phyloP scores from a whole-genome alignment of 371 early-diverging fungal species.

The Parasitella parasitica region DNA sequence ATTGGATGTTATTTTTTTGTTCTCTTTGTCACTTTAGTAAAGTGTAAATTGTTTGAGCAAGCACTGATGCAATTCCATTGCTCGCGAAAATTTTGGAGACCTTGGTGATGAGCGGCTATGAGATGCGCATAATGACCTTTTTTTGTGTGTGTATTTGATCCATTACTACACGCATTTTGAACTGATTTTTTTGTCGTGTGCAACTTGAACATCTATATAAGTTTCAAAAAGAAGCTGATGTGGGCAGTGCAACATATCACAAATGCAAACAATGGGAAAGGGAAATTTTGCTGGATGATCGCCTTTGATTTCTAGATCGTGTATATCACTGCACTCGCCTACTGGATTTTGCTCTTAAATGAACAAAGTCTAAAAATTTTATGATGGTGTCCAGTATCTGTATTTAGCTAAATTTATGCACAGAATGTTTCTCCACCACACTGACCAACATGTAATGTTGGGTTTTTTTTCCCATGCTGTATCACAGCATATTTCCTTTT shows the following conservation, averaged over 20 bases:
- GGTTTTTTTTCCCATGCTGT: not conserved
- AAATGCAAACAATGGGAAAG: constrained; percentile 1
- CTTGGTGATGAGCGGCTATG: not conserved
- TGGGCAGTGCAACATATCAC: constrained; percentile 2
- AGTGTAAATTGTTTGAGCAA: not conserved
- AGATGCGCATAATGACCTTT: not conserved
- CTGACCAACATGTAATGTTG: not conserved
- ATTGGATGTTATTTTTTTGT: not conserved
- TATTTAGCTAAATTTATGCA: not conserved
- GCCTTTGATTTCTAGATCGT: not conserved
- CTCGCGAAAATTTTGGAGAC: not conserved
- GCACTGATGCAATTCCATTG: no score
- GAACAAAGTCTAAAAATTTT: not conserved
- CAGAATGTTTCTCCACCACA: not conserved
- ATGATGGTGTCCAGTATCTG: not conserved
- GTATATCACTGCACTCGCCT: no score
- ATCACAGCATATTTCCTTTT: constrained; percentile 2
- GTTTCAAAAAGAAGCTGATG: not conserved
- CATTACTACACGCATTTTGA: not conserved
- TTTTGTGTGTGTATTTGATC: not conserved
- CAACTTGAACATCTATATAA: not conserved
- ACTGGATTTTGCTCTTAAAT: not conserved
- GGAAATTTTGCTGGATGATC: not conserved
- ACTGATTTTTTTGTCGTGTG: not conserved
- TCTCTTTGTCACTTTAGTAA: not conserved